Base-by-base conservation (phyloP, 768 basidiomycete genomes). In the Boletus subparvulus region DNA sequence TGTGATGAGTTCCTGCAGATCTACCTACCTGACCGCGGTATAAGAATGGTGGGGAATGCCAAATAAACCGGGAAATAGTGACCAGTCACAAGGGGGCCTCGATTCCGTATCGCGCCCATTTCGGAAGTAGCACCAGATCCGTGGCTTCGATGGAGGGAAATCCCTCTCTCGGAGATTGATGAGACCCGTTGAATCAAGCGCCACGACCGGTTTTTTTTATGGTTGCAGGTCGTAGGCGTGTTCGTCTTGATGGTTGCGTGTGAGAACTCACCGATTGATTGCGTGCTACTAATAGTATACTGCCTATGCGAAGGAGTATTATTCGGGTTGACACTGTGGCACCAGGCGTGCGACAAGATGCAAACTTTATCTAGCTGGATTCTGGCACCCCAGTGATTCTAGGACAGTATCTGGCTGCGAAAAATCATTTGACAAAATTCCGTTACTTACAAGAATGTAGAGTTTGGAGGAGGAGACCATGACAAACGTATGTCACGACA, bases 61-160 rank as follows among this genome's bases (percentile, higher is more conserved):
- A 56, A 41, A 61, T 28, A 55, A 48, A 12, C 59, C 51, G 6
- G 39, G 54, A 54, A 57, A 58, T 53, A 57, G 58, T 43, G 47
- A 8, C 19, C 12, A 36, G 16, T 46, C 47, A 50, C 41, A 47
- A 33, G 40, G 16, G 26, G 16, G 50, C 17, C 9, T n/a, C 9
- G 30, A 43, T 47, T 45, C 55, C 39, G 47, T 54, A 45, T 44
- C 21, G 11, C 17, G 13, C 37, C 56, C 39, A 44, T 59, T 56
- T 55, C 24, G 49, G 54, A 51, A 37, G 41, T 42, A 37, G 28
- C 33, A 10, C 11, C 43, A 49, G 46, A 56, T 62, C 47, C 11
- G 16, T 32, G 30, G 46, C 28, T 46, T 39, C 12, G 46, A 52
- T 55, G 56, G 42, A 28, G 36, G 43, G 56, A 57, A 55, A 24